phyloP scores from a whole-genome alignment of 2,329 filamentous ascomycete genomes.

The Sporothrix phasma region DNA sequence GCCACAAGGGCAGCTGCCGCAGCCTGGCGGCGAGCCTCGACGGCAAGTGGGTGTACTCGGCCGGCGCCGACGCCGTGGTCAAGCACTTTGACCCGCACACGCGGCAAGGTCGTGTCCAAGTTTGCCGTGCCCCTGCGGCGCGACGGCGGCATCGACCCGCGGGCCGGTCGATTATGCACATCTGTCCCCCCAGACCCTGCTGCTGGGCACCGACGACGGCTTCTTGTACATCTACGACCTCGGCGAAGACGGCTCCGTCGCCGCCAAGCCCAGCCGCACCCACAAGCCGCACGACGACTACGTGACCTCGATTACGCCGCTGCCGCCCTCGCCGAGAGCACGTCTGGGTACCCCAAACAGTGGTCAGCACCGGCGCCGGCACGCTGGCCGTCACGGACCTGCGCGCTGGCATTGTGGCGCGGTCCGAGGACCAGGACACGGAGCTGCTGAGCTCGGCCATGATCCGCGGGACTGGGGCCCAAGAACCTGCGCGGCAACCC shows the following conservation, averaged over 20 bases:
- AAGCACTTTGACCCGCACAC: conserved; percentile 46
- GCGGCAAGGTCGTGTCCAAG: conserved; percentile 68
- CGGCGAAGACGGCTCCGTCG: conserved; percentile 45
- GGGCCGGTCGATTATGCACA: conserved; percentile 72
- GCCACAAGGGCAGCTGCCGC: conserved; percentile 91
- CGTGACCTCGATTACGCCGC: conserved; percentile 74
- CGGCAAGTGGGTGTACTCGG: conserved; percentile 57
- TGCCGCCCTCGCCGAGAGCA: conserved; percentile 75
- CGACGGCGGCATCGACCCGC: conserved; percentile 36
- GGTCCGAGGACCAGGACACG: conserved; percentile 90
- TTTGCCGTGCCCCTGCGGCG: conserved; percentile 58
- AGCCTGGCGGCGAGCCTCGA: conserved; percentile 70
- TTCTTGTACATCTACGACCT: conserved; percentile 83
- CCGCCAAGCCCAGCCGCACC: conserved; percentile 58
- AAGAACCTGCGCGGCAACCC: conserved; percentile 58
- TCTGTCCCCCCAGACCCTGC: conserved; percentile 76
- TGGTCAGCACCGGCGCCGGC: conserved; percentile 87
- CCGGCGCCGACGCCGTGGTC: conserved; percentile 46
- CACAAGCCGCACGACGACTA: conserved; percentile 88
- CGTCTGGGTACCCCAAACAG: conserved; percentile 83
- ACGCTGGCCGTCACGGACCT: conserved; percentile 87
- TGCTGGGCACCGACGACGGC: conserved; percentile 84
- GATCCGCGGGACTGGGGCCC: conserved; percentile 57
- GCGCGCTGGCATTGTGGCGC: conserved; percentile 72
- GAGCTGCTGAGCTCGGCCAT: conserved; percentile 76